phyloP scores from a whole-genome alignment of 2,329 filamentous ascomycete species.

The Aspergillus latus region DNA sequence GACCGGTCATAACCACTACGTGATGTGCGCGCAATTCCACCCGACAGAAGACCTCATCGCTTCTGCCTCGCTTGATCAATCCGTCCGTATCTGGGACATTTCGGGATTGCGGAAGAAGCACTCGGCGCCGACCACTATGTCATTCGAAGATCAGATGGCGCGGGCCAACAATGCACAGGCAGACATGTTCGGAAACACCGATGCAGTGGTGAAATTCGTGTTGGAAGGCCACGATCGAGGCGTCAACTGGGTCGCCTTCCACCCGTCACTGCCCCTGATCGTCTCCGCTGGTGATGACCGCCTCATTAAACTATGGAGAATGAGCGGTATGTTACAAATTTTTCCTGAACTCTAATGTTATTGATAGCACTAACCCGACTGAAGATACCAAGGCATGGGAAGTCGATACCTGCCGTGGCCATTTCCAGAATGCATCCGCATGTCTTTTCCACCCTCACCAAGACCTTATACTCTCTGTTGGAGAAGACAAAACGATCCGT shows the following conservation, averaged over 20 bases:
- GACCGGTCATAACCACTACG: slow-evolving; percentile 99
- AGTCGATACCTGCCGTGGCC: slow-evolving; percentile 94
- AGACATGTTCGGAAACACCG: slow-evolving; percentile 99
- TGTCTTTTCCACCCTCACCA: slow-evolving; percentile 98
- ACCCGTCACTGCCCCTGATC: slow-evolving; percentile 92
- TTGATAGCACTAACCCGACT: slow-evolving; percentile 16
- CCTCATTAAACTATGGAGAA: slow-evolving; percentile 95
- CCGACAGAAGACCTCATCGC: slow-evolving; percentile 98
- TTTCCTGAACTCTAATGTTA: neutral
- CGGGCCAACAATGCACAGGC: slow-evolving; percentile 89
- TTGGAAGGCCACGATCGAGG: slow-evolving; percentile 95
- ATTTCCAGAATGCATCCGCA: slow-evolving; percentile 96
- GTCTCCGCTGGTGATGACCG: slow-evolving; percentile 96
- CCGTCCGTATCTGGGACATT: slow-evolving; percentile 98
- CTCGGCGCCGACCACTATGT: slow-evolving; percentile 93
- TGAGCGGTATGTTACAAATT: slow-evolving; percentile 63
- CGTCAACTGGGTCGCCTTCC: slow-evolving; percentile 98
- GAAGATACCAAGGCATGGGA: slow-evolving; percentile 97
- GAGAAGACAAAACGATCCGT: slow-evolving; percentile 97
- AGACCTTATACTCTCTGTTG: slow-evolving; percentile 92
- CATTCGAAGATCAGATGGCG: slow-evolving; percentile 95
- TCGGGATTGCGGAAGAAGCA: slow-evolving; percentile 98
- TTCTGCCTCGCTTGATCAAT: slow-evolving; percentile 96
- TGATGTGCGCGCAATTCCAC: slow-evolving; percentile 99
- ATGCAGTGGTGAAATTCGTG: slow-evolving; percentile 99